These are phyloP conservation scores for Helianthus tuberosus DNA, from an alignment of 129 eudicot species.

Conservation along the genomic window DNA sequence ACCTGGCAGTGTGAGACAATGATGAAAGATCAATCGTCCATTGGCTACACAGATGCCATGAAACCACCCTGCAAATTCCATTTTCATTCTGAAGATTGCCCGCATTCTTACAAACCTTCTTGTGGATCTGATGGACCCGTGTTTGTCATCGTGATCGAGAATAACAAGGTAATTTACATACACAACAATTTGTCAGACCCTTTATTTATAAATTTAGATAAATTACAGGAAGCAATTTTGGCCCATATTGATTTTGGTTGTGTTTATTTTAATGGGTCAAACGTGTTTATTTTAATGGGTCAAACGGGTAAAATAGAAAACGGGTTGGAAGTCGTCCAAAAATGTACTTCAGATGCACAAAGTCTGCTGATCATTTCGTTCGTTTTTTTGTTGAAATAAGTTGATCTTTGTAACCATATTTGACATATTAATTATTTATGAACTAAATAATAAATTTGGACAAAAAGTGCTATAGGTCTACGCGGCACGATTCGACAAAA, in stretches of 20 bases:
- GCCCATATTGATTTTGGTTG: not conserved
- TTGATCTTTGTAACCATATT: not conserved
- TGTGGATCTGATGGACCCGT: conserved; percentile 78
- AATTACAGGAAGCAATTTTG: not conserved
- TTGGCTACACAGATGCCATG: conserved; percentile 43
- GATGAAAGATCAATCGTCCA: conserved; percentile 51
- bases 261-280: not conserved
- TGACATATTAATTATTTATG: not conserved
- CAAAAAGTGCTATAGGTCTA: not conserved
- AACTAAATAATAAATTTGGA: not conserved
- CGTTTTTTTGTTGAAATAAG: not conserved
- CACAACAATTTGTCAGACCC: not conserved
- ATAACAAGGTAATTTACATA: conserved; percentile 61
- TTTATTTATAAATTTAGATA: not conserved
- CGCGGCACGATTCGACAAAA: not conserved
- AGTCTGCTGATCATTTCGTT: not conserved
- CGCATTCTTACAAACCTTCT: conserved; percentile 63
- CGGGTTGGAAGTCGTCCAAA: not conserved
- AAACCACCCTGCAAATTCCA: conserved; percentile 82
- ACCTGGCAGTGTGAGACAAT: conserved; percentile 94
- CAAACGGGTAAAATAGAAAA: not conserved
- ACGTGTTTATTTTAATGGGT: not conserved
- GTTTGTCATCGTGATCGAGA: conserved; percentile 77
- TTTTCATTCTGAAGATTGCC: conserved; percentile 77
- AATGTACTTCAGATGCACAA: not conserved